Evolutionary conservation across 257 asterid genomes (phyloP).

Genomic region (Solanum pinnatisectum): DNA sequence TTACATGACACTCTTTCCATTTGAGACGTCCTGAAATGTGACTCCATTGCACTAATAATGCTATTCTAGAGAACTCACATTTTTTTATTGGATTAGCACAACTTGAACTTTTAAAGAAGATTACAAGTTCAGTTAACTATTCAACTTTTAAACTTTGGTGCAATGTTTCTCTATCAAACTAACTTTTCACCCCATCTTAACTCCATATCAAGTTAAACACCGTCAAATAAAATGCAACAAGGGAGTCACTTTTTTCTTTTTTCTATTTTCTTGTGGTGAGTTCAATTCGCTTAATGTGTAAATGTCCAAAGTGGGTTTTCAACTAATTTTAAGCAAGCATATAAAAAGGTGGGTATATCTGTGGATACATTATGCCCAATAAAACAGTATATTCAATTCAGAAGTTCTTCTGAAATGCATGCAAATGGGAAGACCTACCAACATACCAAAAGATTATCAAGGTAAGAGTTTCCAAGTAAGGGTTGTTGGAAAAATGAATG

Average conservation of each 20-base stretch:
- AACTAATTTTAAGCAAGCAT: not conserved
- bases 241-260: not conserved
- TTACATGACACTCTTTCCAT: not conserved
- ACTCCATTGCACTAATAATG: not conserved
- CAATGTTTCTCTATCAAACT: not conserved
- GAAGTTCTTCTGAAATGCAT: not conserved
- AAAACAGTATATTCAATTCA: not conserved
- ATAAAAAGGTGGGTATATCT: not conserved
- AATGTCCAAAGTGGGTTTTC: not conserved
- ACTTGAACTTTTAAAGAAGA: not conserved
- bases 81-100: not conserved
- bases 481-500: not conserved
- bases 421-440: not conserved
- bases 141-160: not conserved
- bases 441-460: not conserved
- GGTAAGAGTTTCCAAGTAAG: not conserved
- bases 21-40: not conserved
- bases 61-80: not conserved
- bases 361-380: not conserved
- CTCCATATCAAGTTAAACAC: not conserved
- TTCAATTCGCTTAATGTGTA: not conserved
- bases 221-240: not conserved
- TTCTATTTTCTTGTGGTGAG: not conserved
- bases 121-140: not conserved
- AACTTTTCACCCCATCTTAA: not conserved